Conservation (phyloP, 306 rosid species). For the Pyrus betulifolia region DNA sequence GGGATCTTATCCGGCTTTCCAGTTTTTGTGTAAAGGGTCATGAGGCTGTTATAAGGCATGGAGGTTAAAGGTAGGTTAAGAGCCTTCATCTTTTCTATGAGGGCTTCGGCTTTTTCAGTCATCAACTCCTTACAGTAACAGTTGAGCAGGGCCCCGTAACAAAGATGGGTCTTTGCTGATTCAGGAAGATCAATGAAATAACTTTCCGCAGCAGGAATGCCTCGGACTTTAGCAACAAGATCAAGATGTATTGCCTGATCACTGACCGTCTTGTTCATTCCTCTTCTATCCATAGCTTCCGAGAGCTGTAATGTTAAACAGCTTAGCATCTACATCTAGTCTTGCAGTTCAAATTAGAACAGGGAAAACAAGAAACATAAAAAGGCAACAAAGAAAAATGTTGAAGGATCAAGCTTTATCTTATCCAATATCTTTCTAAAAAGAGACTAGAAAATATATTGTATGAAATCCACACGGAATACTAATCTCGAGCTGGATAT, state of each 20-base stretch:
- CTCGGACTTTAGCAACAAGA: constrained; percentile 65
- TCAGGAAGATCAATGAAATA: constrained; percentile 74
- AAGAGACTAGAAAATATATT: not conserved
- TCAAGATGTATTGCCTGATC: constrained; percentile 91
- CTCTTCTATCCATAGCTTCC: constrained; percentile 63
- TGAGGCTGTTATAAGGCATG: constrained; percentile 71
- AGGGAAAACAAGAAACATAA: not conserved
- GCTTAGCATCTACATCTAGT: not conserved
- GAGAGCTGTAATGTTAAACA: constrained; percentile 49
- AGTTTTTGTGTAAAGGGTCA: constrained; percentile 71
- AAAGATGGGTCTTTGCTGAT: constrained; percentile 66
- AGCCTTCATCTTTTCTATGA: constrained; percentile 81
- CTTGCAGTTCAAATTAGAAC: not conserved
- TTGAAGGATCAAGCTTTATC: not conserved
- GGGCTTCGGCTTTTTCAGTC: constrained; percentile 79
- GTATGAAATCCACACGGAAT: not conserved
- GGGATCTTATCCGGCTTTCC: constrained; percentile 57
- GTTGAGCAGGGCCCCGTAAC: constrained; percentile 77
- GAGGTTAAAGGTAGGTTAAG: constrained; percentile 61
- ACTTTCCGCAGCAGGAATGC: constrained; percentile 64
- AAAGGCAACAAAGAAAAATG: not conserved
- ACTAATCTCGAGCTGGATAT: not conserved
- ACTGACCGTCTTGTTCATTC: constrained; percentile 70
- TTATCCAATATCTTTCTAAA: not conserved
- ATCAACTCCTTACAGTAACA: constrained; percentile 85